Conservation (phyloP, 768 basidiomycete species). For the Gyrodon lividus region DNA sequence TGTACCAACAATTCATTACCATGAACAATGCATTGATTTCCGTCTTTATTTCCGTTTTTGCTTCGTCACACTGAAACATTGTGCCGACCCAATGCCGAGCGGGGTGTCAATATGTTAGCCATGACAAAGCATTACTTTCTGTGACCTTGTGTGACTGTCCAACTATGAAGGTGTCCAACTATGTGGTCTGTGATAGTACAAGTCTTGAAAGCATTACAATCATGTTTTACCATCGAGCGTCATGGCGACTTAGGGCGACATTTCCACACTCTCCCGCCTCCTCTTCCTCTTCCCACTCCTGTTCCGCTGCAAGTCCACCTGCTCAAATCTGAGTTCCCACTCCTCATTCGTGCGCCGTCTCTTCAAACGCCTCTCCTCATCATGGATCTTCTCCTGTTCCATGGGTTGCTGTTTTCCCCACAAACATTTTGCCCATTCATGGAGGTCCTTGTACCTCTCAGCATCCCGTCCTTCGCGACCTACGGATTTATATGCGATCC, state of each 20-base stretch:
- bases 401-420: constrained; percentile 43
- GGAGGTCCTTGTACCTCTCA: constrained; percentile 45
- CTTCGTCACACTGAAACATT: no score
- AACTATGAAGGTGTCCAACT: no score
- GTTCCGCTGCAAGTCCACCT: constrained; percentile 18
- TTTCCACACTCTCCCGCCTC: constrained; percentile 21
- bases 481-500: constrained; percentile 51
- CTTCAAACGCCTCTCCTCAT: constrained; percentile 34
- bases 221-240: not conserved
- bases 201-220: no score
- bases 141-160: no score
- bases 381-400: constrained; percentile 22
- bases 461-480: constrained; percentile 45
- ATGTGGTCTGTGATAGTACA: no score
- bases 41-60: no score
- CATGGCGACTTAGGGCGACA: constrained; percentile 17
- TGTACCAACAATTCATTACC: no score
- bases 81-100: no score
- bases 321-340: constrained; percentile 44
- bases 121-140: no score
- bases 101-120: no score
- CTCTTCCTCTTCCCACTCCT: constrained; percentile 23
- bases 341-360: constrained; percentile 37
- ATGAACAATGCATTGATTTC: no score
- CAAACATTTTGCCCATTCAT: constrained; percentile 42